Base-by-base conservation (phyloP, 176 grass and related monocot genomes). In the Puccinellia tenuiflora region DNA sequence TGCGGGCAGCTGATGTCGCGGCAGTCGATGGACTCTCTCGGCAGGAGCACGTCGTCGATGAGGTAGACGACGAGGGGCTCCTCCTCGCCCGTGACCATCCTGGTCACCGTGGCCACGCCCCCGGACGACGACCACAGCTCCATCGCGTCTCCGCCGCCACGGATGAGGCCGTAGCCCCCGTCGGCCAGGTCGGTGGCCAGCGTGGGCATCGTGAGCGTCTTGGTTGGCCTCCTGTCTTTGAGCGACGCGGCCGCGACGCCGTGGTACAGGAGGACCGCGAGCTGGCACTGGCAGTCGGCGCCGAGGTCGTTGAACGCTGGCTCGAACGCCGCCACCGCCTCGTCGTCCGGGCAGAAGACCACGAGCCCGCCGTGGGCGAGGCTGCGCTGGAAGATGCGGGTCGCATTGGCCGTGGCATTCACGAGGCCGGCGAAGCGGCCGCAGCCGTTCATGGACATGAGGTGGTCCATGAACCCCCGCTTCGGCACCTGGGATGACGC, bases 381-480 rank as follows among this genome's bases (percentile, higher is more conserved):
- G 75, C 73, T 62, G 28, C 21, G 28, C 6, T 83, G 67, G 77
- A 81, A 92, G 14, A 35, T 43, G 8, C 20, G 12, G 1, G 59
- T 78, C 0, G 81, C 92, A 25, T 79, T 77, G 9, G 52, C 71
- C 16, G 72, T 83, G 10, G 70, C 34, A 31, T 66, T 26, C 46
- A 94, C 24, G 21, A 90, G 89, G 43, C 45, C 30, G 10, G 87
- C 77, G 69, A 94, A 94, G 34, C 59, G n/a, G 20, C 77, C 73
- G 59, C 92, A 94, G 8, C 89, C 89, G 25, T 89, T 94, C 73
- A 56, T 66, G 63, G 87, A 77, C 89, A 94, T 85, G 47, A 91
- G 17, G 4, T 5, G 54, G 12, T 84, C 77, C 7, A 67, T 83
- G 30, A 90, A 56, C 37, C 83, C 79, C 18, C 33, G 48, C 48